Percentiles rank a stretch among this genome's conserved stretches.
These are phyloP conservation scores for Tetrapisispora phaffii DNA, from an alignment of 805 yeast genomes.

Conservation along the genomic window DNA sequence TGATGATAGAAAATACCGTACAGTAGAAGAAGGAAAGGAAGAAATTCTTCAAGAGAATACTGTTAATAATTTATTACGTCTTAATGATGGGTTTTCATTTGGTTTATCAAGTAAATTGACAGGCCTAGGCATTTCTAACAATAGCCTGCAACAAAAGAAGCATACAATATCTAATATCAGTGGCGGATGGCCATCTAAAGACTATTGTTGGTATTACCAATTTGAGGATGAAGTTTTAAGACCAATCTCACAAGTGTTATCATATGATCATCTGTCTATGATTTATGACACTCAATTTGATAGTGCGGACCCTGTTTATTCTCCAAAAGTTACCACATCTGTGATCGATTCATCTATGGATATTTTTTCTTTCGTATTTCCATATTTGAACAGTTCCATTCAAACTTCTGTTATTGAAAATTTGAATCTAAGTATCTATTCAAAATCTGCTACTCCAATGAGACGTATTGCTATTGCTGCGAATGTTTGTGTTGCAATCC, in stretches of 20 bases:
- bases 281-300: slow-evolving; percentile 18
- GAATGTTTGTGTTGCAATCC: slow-evolving; percentile 56
- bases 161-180: slow-evolving; percentile 19
- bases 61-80: slow-evolving; percentile 17
- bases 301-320: slow-evolving; percentile 7
- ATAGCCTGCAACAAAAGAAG: slow-evolving; percentile 23
- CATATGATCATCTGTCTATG: slow-evolving; percentile 34
- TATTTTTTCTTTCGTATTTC: slow-evolving; percentile 60
- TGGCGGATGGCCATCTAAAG: slow-evolving; percentile 17
- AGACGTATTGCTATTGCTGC: slow-evolving; percentile 43
- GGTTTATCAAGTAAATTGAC: slow-evolving; percentile 46
- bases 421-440: slow-evolving; percentile 46
- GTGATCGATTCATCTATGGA: slow-evolving; percentile 73
- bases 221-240: slow-evolving; percentile 28
- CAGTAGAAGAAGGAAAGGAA: slow-evolving; percentile 10
- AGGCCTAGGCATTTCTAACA: slow-evolving; percentile 30
- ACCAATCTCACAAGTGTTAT: slow-evolving; percentile 34
- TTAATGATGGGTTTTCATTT: slow-evolving; percentile 36
- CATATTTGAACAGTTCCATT: slow-evolving; percentile 61
- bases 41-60: slow-evolving; percentile 12
- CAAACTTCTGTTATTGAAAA: slow-evolving; percentile 85
- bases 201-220: slow-evolving; percentile 29
- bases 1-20: slow-evolving; percentile 13
- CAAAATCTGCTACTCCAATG: slow-evolving; percentile 29
- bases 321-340: slow-evolving; percentile 40